phyloP scores from a whole-genome alignment of 192 early-diverging fungal genomes.

The Rhizoclosmatium sp. region DNA sequence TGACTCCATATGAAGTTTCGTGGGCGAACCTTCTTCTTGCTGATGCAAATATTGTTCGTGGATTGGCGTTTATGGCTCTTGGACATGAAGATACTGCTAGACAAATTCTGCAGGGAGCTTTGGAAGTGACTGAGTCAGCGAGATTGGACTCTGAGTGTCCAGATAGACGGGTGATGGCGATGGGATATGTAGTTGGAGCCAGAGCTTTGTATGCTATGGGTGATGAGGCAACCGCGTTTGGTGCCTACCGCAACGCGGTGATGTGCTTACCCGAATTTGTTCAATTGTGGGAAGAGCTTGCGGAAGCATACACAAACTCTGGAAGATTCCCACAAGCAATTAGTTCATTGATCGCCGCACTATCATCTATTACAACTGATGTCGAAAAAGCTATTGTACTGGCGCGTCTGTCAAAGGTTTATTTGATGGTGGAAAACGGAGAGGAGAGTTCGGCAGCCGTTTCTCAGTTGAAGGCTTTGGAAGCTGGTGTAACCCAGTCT shows the following conservation, averaged over 20 bases:
- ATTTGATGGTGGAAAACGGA: constrained; percentile 6
- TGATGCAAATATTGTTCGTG: not conserved
- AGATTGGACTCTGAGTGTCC: not conserved
- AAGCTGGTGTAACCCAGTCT: not conserved
- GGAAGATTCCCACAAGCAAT: constrained; percentile 11
- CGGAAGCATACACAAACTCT: constrained; percentile 9
- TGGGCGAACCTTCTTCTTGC: not conserved
- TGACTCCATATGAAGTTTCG: not conserved
- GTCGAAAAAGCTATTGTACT: not conserved
- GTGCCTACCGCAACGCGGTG: constrained; percentile 23
- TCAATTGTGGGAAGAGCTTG: constrained; percentile 30
- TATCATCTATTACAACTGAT: not conserved
- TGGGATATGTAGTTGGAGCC: constrained; percentile 28
- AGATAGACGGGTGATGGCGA: constrained; percentile 24
- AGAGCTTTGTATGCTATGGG: constrained; percentile 21
- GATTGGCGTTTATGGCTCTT: not conserved
- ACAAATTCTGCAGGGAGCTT: not conserved
- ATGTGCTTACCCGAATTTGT: not conserved
- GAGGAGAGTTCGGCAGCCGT: not conserved
- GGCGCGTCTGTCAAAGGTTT: constrained; percentile 12
- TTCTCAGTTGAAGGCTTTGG: constrained; percentile 2
- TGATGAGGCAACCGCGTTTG: constrained; percentile 7
- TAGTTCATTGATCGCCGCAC: not conserved
- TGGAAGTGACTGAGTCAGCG: constrained; percentile 5
- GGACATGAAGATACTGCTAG: not conserved